Conservation (phyloP, 2,329 filamentous ascomycete species). For the Alternaria consortialis region DNA sequence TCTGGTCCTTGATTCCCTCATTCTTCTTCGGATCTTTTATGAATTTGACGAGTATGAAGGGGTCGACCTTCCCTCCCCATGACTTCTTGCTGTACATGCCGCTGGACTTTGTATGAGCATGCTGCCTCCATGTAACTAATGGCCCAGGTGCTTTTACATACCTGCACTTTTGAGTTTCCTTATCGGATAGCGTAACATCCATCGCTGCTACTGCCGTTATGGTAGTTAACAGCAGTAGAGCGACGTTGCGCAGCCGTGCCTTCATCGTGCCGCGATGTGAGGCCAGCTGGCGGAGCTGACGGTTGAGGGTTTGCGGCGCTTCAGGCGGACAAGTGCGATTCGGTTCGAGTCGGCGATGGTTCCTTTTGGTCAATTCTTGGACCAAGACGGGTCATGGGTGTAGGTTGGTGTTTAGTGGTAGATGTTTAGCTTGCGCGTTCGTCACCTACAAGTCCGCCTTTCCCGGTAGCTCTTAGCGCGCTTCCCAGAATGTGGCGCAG, state of each 20-base stretch:
- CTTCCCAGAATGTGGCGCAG: conserved; percentile 25
- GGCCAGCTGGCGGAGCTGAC: conserved; percentile 43
- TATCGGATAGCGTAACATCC: conserved; percentile 41
- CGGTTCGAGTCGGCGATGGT: neutral
- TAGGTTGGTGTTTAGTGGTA: conserved; percentile 16
- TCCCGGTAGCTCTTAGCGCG: conserved; percentile 27
- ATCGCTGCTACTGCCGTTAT: conserved; percentile 48
- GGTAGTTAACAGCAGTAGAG: conserved; percentile 46
- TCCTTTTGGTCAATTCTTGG: neutral
- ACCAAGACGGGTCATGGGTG: conserved; percentile 8
- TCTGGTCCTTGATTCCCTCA: conserved; percentile 71
- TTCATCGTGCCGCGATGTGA: conserved; percentile 46
- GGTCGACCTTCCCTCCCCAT: conserved; percentile 88
- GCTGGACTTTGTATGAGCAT: conserved; percentile 1
- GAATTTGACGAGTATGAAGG: conserved; percentile 88
- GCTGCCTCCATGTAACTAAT: neutral
- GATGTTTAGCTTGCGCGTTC: conserved; percentile 33
- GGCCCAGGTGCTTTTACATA: neutral
- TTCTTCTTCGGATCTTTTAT: conserved; percentile 61
- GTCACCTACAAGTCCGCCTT: conserved; percentile 25
- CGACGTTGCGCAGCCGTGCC: conserved; percentile 42
- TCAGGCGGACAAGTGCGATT: conserved; percentile 9
- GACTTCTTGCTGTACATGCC: conserved; percentile 90
- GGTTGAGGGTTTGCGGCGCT: conserved; percentile 5
- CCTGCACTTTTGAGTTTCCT: conserved; percentile 27